These are phyloP conservation scores for Yamadazyma pseudoaaseri DNA, from an alignment of 1,139 yeast genomes.

Conservation along the genomic window DNA sequence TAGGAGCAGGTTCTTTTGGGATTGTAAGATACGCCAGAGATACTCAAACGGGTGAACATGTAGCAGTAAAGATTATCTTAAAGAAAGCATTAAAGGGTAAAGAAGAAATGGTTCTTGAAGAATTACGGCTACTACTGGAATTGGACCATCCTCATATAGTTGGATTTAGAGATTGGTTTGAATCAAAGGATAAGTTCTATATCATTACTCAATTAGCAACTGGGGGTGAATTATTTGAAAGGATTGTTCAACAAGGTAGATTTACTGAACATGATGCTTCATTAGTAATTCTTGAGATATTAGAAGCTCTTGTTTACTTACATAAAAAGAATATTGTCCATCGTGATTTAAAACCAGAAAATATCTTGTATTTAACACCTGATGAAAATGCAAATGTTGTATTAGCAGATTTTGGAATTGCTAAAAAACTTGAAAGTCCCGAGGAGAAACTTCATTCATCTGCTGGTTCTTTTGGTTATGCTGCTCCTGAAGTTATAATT, in stretches of 20 bases:
- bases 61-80: constrained; percentile 81
- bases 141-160: constrained; percentile 81
- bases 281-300: constrained; percentile 61
- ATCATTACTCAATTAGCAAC: constrained; percentile 79
- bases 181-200: constrained; percentile 73
- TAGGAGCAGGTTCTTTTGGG: constrained; percentile 93
- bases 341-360: constrained; percentile 90
- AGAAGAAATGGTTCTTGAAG: constrained; percentile 71
- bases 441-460: constrained; percentile 70
- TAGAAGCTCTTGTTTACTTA: constrained; percentile 72
- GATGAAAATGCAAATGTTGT: constrained; percentile 64
- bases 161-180: constrained; percentile 85
- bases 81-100: constrained; percentile 80
- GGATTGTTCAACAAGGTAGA: constrained; percentile 72
- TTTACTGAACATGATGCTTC: constrained; percentile 88
- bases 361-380: constrained; percentile 62
- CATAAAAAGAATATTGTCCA: constrained; percentile 79
- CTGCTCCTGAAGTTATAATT: constrained; percentile 85
- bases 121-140: constrained; percentile 62
- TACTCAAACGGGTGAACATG: constrained; percentile 60
- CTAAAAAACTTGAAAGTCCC: constrained; percentile 60
- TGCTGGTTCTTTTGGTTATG: constrained; percentile 92
- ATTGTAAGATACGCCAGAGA: constrained; percentile 77
- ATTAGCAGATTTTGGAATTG: constrained; percentile 91
- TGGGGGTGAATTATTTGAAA: constrained; percentile 89